These are phyloP conservation scores for Populus hybrid DNA, from an alignment of 441 rosid genomes.

Conservation along the genomic window DNA sequence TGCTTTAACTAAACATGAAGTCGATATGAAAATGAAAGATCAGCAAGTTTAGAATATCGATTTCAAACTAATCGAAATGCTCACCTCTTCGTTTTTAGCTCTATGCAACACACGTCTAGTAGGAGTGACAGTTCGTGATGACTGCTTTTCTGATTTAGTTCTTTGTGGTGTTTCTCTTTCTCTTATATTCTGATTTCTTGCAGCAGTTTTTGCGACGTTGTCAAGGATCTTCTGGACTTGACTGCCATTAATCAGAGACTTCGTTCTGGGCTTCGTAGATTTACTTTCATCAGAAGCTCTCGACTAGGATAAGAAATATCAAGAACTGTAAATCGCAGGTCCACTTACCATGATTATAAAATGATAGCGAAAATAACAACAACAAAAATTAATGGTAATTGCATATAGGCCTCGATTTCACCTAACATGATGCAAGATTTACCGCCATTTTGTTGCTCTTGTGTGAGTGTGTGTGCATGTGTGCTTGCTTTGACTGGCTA, in stretches of 20 bases:
- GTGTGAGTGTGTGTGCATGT: too few species aligned
- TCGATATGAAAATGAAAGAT: background rate
- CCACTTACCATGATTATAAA: background rate
- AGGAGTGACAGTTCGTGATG: slow-evolving; percentile 24
- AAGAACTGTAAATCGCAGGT: background rate
- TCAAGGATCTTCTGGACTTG: slow-evolving; percentile 18
- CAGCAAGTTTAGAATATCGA: background rate
- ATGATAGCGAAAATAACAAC: background rate
- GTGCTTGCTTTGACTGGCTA: background rate
- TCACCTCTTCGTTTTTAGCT: slow-evolving; percentile 36
- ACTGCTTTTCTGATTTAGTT: slow-evolving; percentile 32
- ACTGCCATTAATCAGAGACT: slow-evolving; percentile 23
- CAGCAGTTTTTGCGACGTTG: slow-evolving; percentile 25
- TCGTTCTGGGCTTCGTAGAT: slow-evolving; percentile 18
- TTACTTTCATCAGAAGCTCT: slow-evolving; percentile 20
- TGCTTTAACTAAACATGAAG: background rate
- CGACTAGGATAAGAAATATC: slow-evolving; percentile 22
- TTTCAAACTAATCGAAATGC: background rate
- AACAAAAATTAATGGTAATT: background rate
- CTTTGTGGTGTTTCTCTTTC: slow-evolving; percentile 27
- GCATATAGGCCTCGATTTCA: background rate
- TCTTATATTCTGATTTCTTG: slow-evolving; percentile 26
- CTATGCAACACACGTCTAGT: slow-evolving; percentile 17
- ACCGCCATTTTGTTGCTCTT: background rate
- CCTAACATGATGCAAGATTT: background rate